These are phyloP conservation scores for Zymoseptoria ardabiliae DNA, from an alignment of 2,329 filamentous ascomycete species.

Conservation along the genomic window DNA sequence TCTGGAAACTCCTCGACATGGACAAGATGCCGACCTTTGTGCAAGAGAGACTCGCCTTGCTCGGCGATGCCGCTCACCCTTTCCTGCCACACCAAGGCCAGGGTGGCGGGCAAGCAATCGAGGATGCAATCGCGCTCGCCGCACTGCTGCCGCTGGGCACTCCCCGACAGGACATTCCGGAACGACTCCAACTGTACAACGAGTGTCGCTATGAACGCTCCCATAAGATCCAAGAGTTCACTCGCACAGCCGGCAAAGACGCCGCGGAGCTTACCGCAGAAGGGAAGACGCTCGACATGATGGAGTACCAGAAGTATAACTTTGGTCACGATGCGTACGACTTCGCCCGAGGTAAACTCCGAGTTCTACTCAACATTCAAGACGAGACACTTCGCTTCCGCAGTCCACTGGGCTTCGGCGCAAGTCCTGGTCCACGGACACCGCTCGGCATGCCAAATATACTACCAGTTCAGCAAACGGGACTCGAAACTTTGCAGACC, in stretches of 20 bases:
- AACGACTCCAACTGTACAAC: slow-evolving; percentile 52
- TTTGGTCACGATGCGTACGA: slow-evolving; percentile 47
- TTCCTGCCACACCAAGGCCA: slow-evolving; percentile 57
- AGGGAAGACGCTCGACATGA: slow-evolving; percentile 22
- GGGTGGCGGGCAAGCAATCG: slow-evolving; percentile 57
- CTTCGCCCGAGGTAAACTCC: too few species aligned
- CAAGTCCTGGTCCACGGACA: slow-evolving; percentile 10
- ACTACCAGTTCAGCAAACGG: neutral
- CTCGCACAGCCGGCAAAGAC: slow-evolving; percentile 44
- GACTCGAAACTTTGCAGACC: slow-evolving; percentile 29
- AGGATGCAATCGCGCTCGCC: slow-evolving; percentile 55
- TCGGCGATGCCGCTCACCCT: slow-evolving; percentile 63
- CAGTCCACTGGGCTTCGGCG: slow-evolving; percentile 22
- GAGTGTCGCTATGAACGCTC: slow-evolving; percentile 51
- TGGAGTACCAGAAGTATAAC: slow-evolving; percentile 19
- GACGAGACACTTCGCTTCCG: too few species aligned
- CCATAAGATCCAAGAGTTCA: slow-evolving; percentile 50
- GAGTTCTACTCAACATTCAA: too few species aligned
- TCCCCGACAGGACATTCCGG: slow-evolving; percentile 39
- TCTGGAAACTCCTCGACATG: slow-evolving; percentile 58
- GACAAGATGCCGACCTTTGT: slow-evolving; percentile 50
- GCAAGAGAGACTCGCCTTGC: slow-evolving; percentile 47
- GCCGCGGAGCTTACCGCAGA: slow-evolving; percentile 1
- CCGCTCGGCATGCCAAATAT: slow-evolving; percentile 26
- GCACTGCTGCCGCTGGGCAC: slow-evolving; percentile 47